These are phyloP conservation scores for Uronychia binucleata DNA, from an alignment of 73 alveolate species.

Conservation along the genomic window DNA sequence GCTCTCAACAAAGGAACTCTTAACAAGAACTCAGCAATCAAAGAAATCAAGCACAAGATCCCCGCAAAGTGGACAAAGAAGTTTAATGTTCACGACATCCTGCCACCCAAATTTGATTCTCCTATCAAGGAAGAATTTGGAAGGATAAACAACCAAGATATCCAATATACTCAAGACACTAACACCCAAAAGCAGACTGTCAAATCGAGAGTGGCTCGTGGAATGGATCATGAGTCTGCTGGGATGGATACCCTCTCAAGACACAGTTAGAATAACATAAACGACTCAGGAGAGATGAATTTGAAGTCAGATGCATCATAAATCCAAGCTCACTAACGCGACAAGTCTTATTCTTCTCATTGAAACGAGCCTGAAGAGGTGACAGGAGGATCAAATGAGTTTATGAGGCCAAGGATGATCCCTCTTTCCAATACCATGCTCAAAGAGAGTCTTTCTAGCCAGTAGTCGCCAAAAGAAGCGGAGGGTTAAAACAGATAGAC, in stretches of 20 bases:
- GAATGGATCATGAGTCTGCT: too few species aligned
- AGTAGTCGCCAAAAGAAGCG: conserved; percentile 5
- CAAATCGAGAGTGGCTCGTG: too few species aligned
- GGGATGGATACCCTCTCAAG: not conserved
- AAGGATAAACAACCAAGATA: not conserved
- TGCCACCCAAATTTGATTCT: conserved; percentile 28
- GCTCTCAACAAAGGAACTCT: conserved; percentile 5
- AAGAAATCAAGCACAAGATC: conserved; percentile 59
- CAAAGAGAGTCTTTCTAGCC: conserved; percentile 29
- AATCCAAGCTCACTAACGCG: not conserved
- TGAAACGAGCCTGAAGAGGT: not conserved
- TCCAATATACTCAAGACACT: too few species aligned
- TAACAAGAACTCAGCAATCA: conserved; percentile 30
- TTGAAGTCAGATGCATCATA: not conserved
- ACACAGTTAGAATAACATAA: not conserved
- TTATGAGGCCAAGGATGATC: conserved; percentile 4
- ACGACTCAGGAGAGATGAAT: not conserved
- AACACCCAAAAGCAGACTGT: too few species aligned
- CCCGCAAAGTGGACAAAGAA: conserved; percentile 66
- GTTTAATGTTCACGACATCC: conserved; percentile 59
- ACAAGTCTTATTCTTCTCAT: not conserved
- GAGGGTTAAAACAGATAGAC: not conserved
- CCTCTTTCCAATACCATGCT: conserved; percentile 34
- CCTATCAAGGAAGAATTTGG: not conserved
- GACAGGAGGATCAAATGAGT: not conserved